Evolutionary conservation across 495 filamentous ascomycete species (phyloP), one percentile per base, ranked within the genome.

Genomic region (Neurospora terricola): DNA sequence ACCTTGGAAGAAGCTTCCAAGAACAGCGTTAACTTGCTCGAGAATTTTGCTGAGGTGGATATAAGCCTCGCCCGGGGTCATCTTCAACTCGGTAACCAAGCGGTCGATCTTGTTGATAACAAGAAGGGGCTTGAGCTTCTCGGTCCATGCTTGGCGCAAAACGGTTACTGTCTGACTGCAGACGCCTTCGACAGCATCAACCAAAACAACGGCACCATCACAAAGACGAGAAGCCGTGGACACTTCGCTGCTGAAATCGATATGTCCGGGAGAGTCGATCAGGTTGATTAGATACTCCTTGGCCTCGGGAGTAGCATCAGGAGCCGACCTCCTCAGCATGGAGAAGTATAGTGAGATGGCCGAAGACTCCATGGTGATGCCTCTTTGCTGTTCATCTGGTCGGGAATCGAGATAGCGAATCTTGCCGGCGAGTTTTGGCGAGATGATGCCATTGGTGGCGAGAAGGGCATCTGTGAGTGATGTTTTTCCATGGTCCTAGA

Each of bases 301-400:
- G 16, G 90, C 85, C 71, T 88, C 86, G 1, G 93, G 93, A 30
- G 86, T 77, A 11, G 89, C 88, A 6, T 96, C 91, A 14, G 91
- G 89, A 11, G 87, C 82, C 45, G 89, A 81, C 71, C 92, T 87
- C 75, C 87, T 79, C 69, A 94, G 83, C 87, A 99, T 93, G 36
- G 94, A 94, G 83, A 99, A 98, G 85, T 92, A 96, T 69, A 99
- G 84, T 5, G 96, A 98, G 73, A 99, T 99, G 71, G 96, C 96
- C 18, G 94, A 98, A 0, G 96, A 98, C 81, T 99, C 96, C 96
- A 99, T 99, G 12, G 96, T 99, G 77, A 99, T 99, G 39, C 96
- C 96, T 62, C 96, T 91, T 10, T 94, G 88, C 84, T 99, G 96
- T 82, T 99, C 96, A 84, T 99, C 96, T 16, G 96, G 94, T 62